phyloP scores from a whole-genome alignment of 179 eudicot species.

The Spergularia azorica region DNA sequence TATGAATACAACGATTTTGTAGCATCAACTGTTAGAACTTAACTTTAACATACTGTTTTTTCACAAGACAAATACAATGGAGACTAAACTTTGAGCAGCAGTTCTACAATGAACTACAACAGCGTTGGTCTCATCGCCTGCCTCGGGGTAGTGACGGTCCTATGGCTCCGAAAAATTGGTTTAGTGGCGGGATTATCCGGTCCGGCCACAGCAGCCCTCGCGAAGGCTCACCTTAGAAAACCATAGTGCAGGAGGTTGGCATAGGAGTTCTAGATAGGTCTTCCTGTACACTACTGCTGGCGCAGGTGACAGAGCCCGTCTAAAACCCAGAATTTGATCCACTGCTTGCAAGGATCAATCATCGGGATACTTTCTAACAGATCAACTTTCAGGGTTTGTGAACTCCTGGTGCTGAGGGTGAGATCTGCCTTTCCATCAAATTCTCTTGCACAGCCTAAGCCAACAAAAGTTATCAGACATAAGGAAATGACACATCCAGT shows the following conservation, averaged over 20 bases:
- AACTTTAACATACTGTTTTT: slow-evolving; percentile 11
- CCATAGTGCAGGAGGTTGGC: background rate
- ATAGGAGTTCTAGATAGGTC: background rate
- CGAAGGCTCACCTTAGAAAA: background rate
- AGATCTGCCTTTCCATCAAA: slow-evolving; percentile 38
- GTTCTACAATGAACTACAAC: background rate
- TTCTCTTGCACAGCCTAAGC: slow-evolving; percentile 73
- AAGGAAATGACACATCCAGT: background rate
- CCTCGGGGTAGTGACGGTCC: background rate
- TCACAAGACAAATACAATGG: slow-evolving; percentile 5
- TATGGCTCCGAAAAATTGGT: slow-evolving; percentile 23
- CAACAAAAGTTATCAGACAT: background rate
- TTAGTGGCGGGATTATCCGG: background rate
- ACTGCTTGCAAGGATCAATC: background rate
- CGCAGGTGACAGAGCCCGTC: background rate
- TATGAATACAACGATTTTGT: slow-evolving; percentile 3
- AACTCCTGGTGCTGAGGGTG: slow-evolving; percentile 34
- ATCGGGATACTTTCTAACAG: slow-evolving; percentile 1
- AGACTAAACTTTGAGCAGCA: background rate
- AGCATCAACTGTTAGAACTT: background rate
- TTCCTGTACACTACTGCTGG: slow-evolving; percentile 5
- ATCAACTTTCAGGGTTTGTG: slow-evolving; percentile 32
- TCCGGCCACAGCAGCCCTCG: slow-evolving; percentile 1
- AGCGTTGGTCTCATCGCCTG: background rate
- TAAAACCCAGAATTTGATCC: slow-evolving; percentile 18